Base-by-base conservation (phyloP, 306 rosid genomes). In the Cicer bijugum region DNA sequence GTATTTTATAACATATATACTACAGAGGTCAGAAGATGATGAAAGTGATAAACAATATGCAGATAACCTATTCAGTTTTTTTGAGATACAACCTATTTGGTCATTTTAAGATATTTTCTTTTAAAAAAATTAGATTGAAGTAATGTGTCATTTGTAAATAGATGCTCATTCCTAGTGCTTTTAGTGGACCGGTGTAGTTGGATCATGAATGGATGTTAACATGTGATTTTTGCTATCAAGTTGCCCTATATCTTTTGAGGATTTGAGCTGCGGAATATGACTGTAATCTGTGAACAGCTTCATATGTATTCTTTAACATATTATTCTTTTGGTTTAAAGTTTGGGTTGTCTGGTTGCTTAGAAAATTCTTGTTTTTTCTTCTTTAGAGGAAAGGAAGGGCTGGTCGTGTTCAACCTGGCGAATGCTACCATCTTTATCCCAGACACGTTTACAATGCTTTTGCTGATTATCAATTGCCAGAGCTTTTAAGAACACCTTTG, bases 331-430 rank as follows among this genome's bases (percentile, higher is more conserved):
- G 47, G 58, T 4, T 67, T 45, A 9, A 69, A 82, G 40, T 76
- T 80, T 75, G 57, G 72, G 50, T 60, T 33, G 43, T 65, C 38
- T 37, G 48, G 67, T 66, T 72, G 14, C 74, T 75, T 44, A 78
- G 14, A 47, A 44, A 53, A 48, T 6, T 56, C 35, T 37, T 5
- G 4, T 33, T 67, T 40, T 39, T 39, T 78, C 59, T 58, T 40
- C 48, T 81, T 43, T 76, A 95, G 99, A 91, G 99, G 85, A 87
- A 95, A 84, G 99, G 99, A 82, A 91, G 97, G 83, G 97, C 99
- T 70, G 99, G 99, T 48, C 97, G 99, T 61, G 96, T 91, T 81
- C 97, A 90, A 81, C 88, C 99, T 16, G 97, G 97, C 39, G 96
- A 91, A 66, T 95, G 99, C 74, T 95, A 86, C 76, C 96, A 89